Base-by-base conservation (phyloP, 345 rosid species). In the Camelina laxa region DNA sequence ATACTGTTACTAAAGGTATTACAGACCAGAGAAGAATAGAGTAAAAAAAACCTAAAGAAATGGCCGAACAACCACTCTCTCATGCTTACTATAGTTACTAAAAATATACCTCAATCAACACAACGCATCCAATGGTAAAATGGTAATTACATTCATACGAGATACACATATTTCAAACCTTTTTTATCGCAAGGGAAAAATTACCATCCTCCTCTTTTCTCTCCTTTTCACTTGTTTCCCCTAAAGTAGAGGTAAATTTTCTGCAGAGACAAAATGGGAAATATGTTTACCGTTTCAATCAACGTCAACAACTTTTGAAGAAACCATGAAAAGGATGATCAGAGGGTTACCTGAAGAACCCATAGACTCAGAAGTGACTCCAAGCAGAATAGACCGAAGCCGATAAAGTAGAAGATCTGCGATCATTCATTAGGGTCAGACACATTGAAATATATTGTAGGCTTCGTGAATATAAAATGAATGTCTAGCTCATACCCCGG, bases 391-490 rank as follows among this genome's bases (percentile, higher is more conserved):
- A 96, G 81, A 67, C 85, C 98, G 16, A 92, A 91, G 20, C 99
- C 99, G 71, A 96, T 73, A 41, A 92, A 81, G 85, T 86, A 96
- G 83, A 96, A 96, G 59, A 96, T 87, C 98, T 92, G 96, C 85
- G 75, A 3, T 17, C 35, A 63, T 45, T 60, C 17, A 60, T 45
- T 16, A 66, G 19, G 38, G 50, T 45, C 65, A 78, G 44, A 19
- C 1, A 19, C 1, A 50, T 60, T 33, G 55, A 17, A 31, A 53
- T 7, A 75, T 41, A 41, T n/a, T 35, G 14, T 38, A 63, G n/a
- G 27, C 36, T 0, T 24, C 2, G 2, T 38, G 10, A 31, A 66
- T 13, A 42, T 15, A 24, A 71, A 58, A 72, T 30, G 36, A 56
- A 21, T 33, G 57, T 48, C 33, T 21, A 13, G 63, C 50, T 78